Conservation (phyloP, 2,329 filamentous ascomycete species). For the Colletotrichum sp. region DNA sequence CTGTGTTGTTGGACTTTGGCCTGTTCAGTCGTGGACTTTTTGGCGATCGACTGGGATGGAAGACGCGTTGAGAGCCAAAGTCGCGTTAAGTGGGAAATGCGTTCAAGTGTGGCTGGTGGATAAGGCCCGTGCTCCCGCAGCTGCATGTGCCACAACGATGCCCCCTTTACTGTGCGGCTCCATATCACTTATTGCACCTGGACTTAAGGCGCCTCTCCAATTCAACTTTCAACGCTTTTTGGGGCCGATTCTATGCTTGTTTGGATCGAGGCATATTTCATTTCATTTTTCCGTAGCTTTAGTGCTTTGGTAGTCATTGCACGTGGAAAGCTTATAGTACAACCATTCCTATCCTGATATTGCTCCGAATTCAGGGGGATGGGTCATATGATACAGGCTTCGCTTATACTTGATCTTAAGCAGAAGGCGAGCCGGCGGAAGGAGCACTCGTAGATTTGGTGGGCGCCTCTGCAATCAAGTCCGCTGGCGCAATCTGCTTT, state of each 20-base stretch:
- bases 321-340: constrained; percentile 12
- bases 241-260: background rate
- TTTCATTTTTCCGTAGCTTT: background rate
- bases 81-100: constrained; percentile 41
- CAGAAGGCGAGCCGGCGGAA: constrained; percentile 37
- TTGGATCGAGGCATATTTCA: background rate
- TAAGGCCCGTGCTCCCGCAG: constrained; percentile 18
- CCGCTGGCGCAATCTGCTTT: constrained; percentile 61
- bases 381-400: constrained; percentile 5
- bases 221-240: background rate
- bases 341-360: constrained; percentile 1
- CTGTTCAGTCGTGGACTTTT: constrained; percentile 8
- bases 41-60: constrained; percentile 16
- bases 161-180: background rate
- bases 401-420: constrained; percentile 15
- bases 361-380: background rate
- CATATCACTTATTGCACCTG: background rate
- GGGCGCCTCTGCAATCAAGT: constrained; percentile 37
- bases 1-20: background rate
- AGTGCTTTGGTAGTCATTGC: background rate
- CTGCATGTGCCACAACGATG: background rate
- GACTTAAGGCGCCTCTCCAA: background rate
- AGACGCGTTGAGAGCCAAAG: constrained; percentile 27
- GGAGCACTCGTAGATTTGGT: constrained; percentile 36
- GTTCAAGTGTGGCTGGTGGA: constrained; percentile 10